These are phyloP conservation scores for Ceratonia siliqua DNA, from an alignment of 306 rosid species.

Conservation along the genomic window DNA sequence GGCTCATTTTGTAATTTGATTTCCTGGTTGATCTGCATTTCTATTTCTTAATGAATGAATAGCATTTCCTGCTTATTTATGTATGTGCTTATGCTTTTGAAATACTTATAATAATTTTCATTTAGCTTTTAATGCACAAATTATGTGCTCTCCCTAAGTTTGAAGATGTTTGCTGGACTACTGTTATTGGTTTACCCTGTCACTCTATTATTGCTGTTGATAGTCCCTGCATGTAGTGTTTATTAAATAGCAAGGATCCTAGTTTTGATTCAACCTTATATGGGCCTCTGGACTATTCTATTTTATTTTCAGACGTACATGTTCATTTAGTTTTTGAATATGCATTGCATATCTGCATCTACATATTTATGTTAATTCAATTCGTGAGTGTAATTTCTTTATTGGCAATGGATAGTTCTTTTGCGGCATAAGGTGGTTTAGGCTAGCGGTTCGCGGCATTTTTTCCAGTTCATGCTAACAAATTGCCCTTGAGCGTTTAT, in stretches of 20 bases:
- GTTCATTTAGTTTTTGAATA: neutral
- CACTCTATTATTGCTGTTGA: neutral
- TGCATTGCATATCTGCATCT: neutral
- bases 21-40: constrained; percentile 48
- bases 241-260: no score
- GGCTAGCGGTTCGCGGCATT: neutral
- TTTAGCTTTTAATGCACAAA: neutral
- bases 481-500: no score
- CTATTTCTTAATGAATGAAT: constrained; percentile 25
- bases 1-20: constrained; percentile 48
- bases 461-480: no score
- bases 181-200: neutral
- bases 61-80: neutral
- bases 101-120: constrained; percentile 5
- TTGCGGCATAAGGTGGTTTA: no score
- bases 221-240: neutral
- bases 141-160: neutral
- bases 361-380: neutral
- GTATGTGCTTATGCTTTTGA: constrained; percentile 14
- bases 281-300: neutral
- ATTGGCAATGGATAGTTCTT: neutral
- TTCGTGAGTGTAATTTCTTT: neutral
- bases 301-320: neutral
- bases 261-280: neutral
- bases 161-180: neutral